phyloP scores from a whole-genome alignment of 78 protist genomes.

The Salpingoeca rosetta region DNA sequence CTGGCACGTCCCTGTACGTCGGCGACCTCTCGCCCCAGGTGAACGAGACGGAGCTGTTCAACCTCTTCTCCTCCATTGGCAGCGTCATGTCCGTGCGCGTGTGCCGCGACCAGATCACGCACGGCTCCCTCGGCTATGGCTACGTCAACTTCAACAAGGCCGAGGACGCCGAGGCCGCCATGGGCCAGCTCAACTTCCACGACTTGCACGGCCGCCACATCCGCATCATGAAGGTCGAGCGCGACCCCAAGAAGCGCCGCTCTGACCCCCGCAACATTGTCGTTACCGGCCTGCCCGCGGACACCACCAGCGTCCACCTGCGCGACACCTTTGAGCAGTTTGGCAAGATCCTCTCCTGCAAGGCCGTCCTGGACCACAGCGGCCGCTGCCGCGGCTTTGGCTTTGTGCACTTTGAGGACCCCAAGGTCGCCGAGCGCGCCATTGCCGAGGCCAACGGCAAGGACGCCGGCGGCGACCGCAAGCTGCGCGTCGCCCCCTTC shows the following conservation, averaged over 20 bases:
- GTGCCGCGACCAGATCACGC: constrained; percentile 85
- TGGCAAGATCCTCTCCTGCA: constrained; percentile 75
- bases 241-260: constrained; percentile 91
- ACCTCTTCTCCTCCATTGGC: constrained; percentile 79
- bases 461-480: constrained; percentile 40
- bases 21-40: constrained; percentile 77
- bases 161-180: no score
- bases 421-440: constrained; percentile 79
- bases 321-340: constrained; percentile 71
- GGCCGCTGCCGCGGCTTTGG: constrained; percentile 78
- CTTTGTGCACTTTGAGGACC: constrained; percentile 86
- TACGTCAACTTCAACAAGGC: constrained; percentile 90
- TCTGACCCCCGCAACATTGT: constrained; percentile 93
- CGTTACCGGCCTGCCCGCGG: constrained; percentile 83
- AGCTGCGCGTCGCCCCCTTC: constrained; percentile 73
- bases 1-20: constrained; percentile 38
- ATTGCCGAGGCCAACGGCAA: constrained; percentile 84
- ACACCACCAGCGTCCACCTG: constrained; percentile 77
- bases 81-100: constrained; percentile 85
- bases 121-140: constrained; percentile 90
- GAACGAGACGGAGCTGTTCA: constrained; percentile 73
- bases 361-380: constrained; percentile 62
- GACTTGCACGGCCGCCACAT: constrained; percentile 68
- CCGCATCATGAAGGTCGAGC: constrained; percentile 96
- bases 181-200: constrained; percentile 88